A percentile compares a stretch with the other conserved stretches of the same genome.
Evolutionary conservation across 2,329 filamentous ascomycete genomes (phyloP).

Genomic region (Claviceps sp.): DNA sequence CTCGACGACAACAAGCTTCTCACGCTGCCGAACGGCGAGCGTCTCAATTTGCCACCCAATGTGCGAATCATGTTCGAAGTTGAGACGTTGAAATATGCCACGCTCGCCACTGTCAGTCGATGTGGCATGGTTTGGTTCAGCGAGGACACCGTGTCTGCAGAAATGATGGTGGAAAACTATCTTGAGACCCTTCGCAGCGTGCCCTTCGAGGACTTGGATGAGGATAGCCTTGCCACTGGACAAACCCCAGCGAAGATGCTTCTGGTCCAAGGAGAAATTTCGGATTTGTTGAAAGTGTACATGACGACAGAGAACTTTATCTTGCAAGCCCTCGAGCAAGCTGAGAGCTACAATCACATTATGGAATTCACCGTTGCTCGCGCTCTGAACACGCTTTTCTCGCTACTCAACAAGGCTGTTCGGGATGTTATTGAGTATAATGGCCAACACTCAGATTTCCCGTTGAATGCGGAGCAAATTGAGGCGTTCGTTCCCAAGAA

Average conservation of each 20-base stretch:
- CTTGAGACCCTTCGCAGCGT: conserved; percentile 69
- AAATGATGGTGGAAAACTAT: conserved; percentile 89
- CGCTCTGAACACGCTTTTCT: conserved; percentile 86
- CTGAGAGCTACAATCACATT: conserved; percentile 77
- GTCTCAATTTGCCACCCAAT: conserved; percentile 84
- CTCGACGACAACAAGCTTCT: conserved; percentile 98
- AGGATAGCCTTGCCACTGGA: conserved; percentile 68
- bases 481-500: conserved; percentile 90
- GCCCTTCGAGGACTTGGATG: conserved; percentile 89
- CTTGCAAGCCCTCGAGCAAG: conserved; percentile 60
- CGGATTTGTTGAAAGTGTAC: conserved; percentile 63
- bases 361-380: conserved; percentile 95
- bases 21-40: conserved; percentile 93
- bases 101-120: conserved; percentile 94
- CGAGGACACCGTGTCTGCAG: conserved; percentile 85
- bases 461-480: conserved; percentile 77
- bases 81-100: conserved; percentile 93
- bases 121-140: conserved; percentile 99
- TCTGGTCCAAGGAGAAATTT: conserved; percentile 64
- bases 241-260: conserved; percentile 68
- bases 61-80: conserved; percentile 99
- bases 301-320: conserved; percentile 73
- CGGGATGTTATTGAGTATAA: conserved; percentile 94
- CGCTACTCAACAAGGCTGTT: conserved; percentile 85
- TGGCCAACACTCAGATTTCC: conserved; percentile 84